phyloP scores from a whole-genome alignment of 106 monocot genomes.

The Posidonia australis region DNA sequence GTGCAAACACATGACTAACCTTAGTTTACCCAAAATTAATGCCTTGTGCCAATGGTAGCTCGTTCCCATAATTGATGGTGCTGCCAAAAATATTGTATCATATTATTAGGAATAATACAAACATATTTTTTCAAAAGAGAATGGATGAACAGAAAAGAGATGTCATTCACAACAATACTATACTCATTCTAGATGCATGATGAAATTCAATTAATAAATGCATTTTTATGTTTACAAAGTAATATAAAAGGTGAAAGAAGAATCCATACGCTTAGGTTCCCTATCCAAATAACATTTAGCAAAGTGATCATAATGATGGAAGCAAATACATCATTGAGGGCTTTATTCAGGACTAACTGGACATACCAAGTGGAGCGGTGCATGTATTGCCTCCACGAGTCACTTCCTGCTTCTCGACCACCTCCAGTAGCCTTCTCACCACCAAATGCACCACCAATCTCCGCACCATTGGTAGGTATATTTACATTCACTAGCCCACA shows the following conservation, averaged over 20 bases:
- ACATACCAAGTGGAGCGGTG: constrained; percentile 79
- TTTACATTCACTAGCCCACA: constrained; percentile 85
- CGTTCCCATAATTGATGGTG: constrained; percentile 91
- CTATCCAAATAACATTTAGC: too few relatives aligned
- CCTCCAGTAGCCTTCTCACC: constrained; percentile 98
- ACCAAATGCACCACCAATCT: constrained; percentile 98
- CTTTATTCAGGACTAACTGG: not conserved
- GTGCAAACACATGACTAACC: not conserved
- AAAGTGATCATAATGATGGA: too few relatives aligned
- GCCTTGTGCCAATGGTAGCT: constrained; percentile 86
- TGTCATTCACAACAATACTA: too few relatives aligned
- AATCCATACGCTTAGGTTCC: too few relatives aligned
- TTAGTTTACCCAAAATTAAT: constrained; percentile 68
- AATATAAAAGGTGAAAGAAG: too few relatives aligned
- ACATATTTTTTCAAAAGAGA: not conserved
- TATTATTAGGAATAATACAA: not conserved
- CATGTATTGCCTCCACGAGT: constrained; percentile 99
- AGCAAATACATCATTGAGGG: not conserved
- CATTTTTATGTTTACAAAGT: too few relatives aligned
- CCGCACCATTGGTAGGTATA: constrained; percentile 96
- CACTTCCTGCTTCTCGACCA: constrained; percentile 97
- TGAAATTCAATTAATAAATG: too few relatives aligned
- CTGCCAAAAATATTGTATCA: constrained; percentile 24
- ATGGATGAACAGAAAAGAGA: too few relatives aligned
- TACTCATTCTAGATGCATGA: too few relatives aligned